Base-by-base conservation (phyloP, 1,284 basidiomycete species). In the Erythrobasidium hasegawianum region DNA sequence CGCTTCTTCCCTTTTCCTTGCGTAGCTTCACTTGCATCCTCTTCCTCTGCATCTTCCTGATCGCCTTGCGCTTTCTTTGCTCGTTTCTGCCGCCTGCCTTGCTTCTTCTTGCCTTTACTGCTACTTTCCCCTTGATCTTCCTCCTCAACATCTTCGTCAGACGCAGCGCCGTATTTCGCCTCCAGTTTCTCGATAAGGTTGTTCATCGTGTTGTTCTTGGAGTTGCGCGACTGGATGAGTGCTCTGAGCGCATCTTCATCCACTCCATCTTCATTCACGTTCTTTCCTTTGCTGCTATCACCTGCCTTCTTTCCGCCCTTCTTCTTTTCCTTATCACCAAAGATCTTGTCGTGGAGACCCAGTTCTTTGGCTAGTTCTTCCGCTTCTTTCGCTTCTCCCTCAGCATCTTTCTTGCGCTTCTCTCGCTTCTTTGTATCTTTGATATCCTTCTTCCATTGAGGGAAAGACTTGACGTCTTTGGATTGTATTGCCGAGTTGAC, bases 271-370 rank as follows among this genome's bases (percentile, higher is more conserved):
- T 77, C 77, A 1, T 77, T 80, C 1, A 77, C 81, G 38, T 75
- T 69, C 39, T 71, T 68, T 26, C 53, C 71, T 69, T 83, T 83
- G 5, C 77, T 81, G 70, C 86, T 87, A 1, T 79, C 82, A 66
- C 84, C 85, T 45, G 79, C 79, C 73, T 84, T 84, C 55, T 83
- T 79, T 14, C 86, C 85, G 18, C 83, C 80, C 78, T 87, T 87
- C 80, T 78, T 87, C 87, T 3, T 50, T 33, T 38, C 55, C 18
- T 88, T 90, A 68, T 80, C 84, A 1, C 90, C 92, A 75, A 89
- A 96, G 74, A 97, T 94, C 76, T 96, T 91, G 67, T 96, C 92
- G 87, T 90, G 93, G 8, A 96, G 88, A 11, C 91, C 93, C 16
- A 97, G 79, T 72, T 93, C 90, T 73, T 86, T 89, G 0, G 93